These are phyloP conservation scores for Penicillium sclerotigenum DNA, from an alignment of 2,329 filamentous ascomycete genomes.

Conservation along the genomic window DNA sequence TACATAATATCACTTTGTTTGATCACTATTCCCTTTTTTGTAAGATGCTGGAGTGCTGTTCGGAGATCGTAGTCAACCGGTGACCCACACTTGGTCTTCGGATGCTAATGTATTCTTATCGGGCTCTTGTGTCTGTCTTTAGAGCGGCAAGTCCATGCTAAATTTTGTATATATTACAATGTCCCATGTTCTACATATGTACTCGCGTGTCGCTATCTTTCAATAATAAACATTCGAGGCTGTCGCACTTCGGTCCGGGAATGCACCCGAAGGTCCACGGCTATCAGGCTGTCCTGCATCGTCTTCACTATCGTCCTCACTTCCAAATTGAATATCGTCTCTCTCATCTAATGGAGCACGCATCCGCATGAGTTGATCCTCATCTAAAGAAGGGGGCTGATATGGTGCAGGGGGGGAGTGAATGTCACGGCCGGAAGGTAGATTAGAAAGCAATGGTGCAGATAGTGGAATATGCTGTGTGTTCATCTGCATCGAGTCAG, in stretches of 20 bases:
- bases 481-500: conserved; percentile 59
- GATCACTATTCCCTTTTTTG: conserved; percentile 20
- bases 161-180: too few species aligned
- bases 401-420: conserved; percentile 66
- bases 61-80: neutral
- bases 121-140: neutral
- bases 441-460: conserved; percentile 68
- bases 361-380: conserved; percentile 59
- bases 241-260: conserved; percentile 36
- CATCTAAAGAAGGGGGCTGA: conserved; percentile 62
- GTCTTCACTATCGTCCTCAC: conserved; percentile 48
- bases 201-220: conserved; percentile 4
- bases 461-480: conserved; percentile 72
- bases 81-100: neutral
- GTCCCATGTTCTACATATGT: neutral
- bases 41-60: neutral
- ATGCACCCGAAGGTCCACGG: conserved; percentile 31
- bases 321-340: conserved; percentile 32
- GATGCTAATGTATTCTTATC: neutral
- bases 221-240: conserved; percentile 36
- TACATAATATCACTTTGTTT: conserved; percentile 31
- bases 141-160: neutral
- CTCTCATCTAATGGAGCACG: conserved; percentile 54
- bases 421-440: conserved; percentile 87
- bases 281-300: conserved; percentile 20